Evolutionary conservation across 164 flowering plant genomes (phyloP), one percentile per base, ranked within the genome.

Genomic region (Malania oleifera): DNA sequence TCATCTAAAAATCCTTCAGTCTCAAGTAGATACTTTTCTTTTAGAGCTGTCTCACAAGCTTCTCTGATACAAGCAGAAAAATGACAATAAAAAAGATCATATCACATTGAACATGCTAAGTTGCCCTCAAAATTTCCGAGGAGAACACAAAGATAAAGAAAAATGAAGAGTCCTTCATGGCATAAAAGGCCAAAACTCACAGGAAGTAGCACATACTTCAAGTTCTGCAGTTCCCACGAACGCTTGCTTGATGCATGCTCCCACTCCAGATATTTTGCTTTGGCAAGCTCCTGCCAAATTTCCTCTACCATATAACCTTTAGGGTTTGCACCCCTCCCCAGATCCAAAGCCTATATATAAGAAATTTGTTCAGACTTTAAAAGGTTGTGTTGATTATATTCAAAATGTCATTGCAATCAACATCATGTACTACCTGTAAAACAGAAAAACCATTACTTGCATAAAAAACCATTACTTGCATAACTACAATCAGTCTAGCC

Each of bases 211-310:
- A 73, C 84, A 23, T 83, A 88, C 99, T 85, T 88, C 70, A 95
- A 74, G 61, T 54, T 77, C 57, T 79, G 87, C 58, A 83, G 72
- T 49, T 73, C 91, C 86, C 84, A 85, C 19, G 84, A 59, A n/a
- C 84, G 83, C 61, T 67, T 63, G 27, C 72, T 63, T 57, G 96
- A 85, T 56, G 62, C 80, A 44, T 70, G 71, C 61, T 90, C 93
- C 99, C 97, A 93, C 72, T 71, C 71, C 65, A 73, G 18, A 70
- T 86, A 88, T 67, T 81, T 90, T 52, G 97, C 96, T 70, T 78
- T 90, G 7, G 96, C 85, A 68, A 91, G 88, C 73, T 85, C 99
- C 71, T 77, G 83, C 97, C 99, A 93, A 47, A 91, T 93, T 62
- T 83, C 91, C 64, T 93, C 97, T 39, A 90, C 93, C 78, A 81